Percentiles rank a stretch among this genome's conserved stretches.
phyloP scores from a whole-genome alignment of 2,329 filamentous ascomycete species.

The Venturia nashicola region DNA sequence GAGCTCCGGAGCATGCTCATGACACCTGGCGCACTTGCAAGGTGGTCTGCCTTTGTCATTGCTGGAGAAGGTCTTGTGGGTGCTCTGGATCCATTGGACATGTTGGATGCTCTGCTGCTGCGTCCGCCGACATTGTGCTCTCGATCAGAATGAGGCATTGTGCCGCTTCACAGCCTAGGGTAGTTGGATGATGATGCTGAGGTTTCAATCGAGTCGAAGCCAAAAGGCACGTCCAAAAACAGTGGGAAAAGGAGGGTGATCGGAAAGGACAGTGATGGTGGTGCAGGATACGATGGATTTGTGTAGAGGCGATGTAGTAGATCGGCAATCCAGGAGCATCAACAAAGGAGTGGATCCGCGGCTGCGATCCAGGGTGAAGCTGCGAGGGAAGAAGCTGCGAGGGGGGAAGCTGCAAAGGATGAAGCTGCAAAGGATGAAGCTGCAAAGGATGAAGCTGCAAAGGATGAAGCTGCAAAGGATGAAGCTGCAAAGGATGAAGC shows the following conservation, averaged over 20 bases:
- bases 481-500: not conserved
- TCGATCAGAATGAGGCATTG: conserved; percentile 32
- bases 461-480: not conserved
- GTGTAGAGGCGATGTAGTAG: not conserved
- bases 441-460: not conserved
- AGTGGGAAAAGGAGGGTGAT: not conserved
- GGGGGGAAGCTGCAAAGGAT: too few relatives aligned
- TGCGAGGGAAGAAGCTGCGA: not conserved
- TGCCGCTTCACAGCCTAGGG: not conserved
- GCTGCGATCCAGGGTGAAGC: not conserved
- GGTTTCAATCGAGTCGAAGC: not conserved
- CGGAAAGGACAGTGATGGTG: not conserved
- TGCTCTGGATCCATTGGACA: conserved; percentile 26
- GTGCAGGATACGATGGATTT: not conserved
- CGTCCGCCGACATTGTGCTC: conserved; percentile 34
- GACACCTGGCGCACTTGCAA: conserved; percentile 27
- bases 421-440: not conserved
- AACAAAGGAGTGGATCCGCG: not conserved
- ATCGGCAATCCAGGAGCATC: not conserved
- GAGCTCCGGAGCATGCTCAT: conserved; percentile 38
- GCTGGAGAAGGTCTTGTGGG: conserved; percentile 19
- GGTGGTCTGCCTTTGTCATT: conserved; percentile 19
- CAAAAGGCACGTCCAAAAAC: conserved; percentile 4
- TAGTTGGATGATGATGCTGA: not conserved
- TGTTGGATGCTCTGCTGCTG: conserved; percentile 33